These are phyloP conservation scores for Microdochium trichocladiopsis DNA, from an alignment of 2,329 filamentous ascomycete species.

Conservation along the genomic window DNA sequence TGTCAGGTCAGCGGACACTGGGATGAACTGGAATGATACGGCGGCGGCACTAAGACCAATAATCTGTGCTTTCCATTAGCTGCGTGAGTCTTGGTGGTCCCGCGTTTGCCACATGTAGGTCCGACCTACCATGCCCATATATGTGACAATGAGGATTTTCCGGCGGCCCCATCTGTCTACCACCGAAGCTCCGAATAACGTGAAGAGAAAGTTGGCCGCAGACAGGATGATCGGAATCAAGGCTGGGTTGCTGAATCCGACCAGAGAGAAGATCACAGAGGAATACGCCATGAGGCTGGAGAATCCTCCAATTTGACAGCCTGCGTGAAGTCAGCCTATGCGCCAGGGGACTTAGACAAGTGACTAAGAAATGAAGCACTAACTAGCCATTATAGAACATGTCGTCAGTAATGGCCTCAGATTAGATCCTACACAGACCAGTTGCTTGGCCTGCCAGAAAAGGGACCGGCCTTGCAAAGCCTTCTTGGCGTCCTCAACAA, in stretches of 20 bases:
- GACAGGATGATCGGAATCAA: not conserved
- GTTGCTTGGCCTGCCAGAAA: not conserved
- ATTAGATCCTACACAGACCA: not conserved
- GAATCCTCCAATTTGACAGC: not conserved
- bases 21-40: not conserved
- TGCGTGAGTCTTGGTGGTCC: too few relatives aligned
- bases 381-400: not conserved
- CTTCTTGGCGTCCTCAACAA: constrained; percentile 2
- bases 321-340: not conserved
- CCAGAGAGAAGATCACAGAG: not conserved
- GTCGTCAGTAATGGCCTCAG: not conserved
- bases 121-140: not conserved
- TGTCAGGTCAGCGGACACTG: not conserved
- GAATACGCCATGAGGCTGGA: not conserved
- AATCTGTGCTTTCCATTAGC: not conserved
- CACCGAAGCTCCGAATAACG: not conserved
- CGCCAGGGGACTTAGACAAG: not conserved
- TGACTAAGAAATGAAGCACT: not conserved
- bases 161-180: not conserved
- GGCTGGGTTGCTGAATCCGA: not conserved
- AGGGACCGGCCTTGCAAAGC: constrained; percentile 1
- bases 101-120: not conserved
- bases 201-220: not conserved
- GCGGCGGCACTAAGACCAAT: not conserved
- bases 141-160: not conserved